phyloP scores from a whole-genome alignment of 192 early-diverging fungal genomes.

The Chytriomyces sp. region DNA sequence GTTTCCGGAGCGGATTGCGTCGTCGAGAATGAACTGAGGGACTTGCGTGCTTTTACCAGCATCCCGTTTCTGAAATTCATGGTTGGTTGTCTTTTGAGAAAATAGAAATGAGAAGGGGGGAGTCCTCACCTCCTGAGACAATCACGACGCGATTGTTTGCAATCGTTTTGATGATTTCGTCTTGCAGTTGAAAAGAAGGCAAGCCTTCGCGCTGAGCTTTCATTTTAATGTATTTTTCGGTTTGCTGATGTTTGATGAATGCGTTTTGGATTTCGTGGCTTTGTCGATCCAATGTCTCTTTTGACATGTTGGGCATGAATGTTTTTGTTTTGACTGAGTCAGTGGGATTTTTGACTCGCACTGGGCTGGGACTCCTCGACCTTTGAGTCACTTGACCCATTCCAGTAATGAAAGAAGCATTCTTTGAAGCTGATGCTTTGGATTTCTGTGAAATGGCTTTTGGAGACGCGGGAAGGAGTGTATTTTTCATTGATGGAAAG shows the following conservation, averaged over 20 bases:
- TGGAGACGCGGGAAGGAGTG: conserved; percentile 13
- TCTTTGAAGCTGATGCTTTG: neutral
- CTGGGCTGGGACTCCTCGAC: conserved; percentile 7
- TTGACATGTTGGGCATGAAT: conserved; percentile 1
- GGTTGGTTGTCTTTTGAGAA: no score
- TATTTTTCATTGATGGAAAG: neutral
- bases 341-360: no score
- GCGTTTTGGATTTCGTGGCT: conserved; percentile 22
- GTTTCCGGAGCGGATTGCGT: conserved; percentile 16
- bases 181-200: conserved; percentile 37
- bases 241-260: conserved; percentile 17
- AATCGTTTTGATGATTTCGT: conserved; percentile 40
- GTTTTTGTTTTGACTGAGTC: conserved; percentile 14
- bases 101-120: no score
- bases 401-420: conserved; percentile 14
- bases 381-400: no score
- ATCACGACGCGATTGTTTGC: conserved; percentile 44
- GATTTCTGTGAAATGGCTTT: conserved; percentile 2
- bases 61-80: conserved; percentile 38
- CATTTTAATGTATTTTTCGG: conserved; percentile 39
- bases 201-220: conserved; percentile 35
- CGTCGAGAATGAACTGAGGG: conserved; percentile 49
- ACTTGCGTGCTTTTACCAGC: conserved; percentile 51
- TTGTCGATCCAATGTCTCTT: neutral
- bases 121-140: conserved; percentile 43